Conservation (phyloP, 2,329 filamentous ascomycete species). For the Microcyclospora pomicola region DNA sequence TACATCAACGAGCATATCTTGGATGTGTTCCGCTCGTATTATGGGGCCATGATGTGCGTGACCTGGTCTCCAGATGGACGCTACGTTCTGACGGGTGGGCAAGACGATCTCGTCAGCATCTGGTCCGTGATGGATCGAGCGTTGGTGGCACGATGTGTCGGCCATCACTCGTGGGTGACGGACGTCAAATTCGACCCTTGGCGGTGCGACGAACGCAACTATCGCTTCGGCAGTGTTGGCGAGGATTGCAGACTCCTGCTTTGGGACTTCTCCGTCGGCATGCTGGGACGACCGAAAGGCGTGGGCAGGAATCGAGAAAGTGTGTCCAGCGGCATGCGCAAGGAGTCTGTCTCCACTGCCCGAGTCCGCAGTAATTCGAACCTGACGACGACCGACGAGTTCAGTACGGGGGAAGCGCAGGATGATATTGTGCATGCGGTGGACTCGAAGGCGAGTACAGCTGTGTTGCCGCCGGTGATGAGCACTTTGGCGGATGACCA, state of each 20-base stretch:
- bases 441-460: slow-evolving; percentile 68
- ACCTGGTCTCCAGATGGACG: slow-evolving; percentile 97
- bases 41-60: slow-evolving; percentile 81
- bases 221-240: slow-evolving; percentile 89
- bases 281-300: slow-evolving; percentile 81
- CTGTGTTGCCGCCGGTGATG: slow-evolving; percentile 81
- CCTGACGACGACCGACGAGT: slow-evolving; percentile 32
- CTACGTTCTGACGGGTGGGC: slow-evolving; percentile 87
- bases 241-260: slow-evolving; percentile 82
- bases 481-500: slow-evolving; percentile 74
- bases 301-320: slow-evolving; percentile 40
- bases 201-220: slow-evolving; percentile 90
- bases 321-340: slow-evolving; percentile 31
- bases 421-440: slow-evolving; percentile 56
- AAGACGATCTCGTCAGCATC: slow-evolving; percentile 91
- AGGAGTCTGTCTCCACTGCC: slow-evolving; percentile 30
- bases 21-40: slow-evolving; percentile 80
- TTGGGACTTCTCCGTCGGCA: slow-evolving; percentile 96
- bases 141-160: slow-evolving; percentile 83
- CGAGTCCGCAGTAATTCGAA: slow-evolving; percentile 60
- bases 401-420: slow-evolving; percentile 12
- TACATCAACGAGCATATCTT: slow-evolving; percentile 81
- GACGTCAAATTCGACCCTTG: slow-evolving; percentile 90
- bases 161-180: slow-evolving; percentile 91
- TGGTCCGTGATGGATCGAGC: slow-evolving; percentile 78